These are phyloP conservation scores for Chlorella variabilis DNA, from an alignment of 163 green algal genomes.

Conservation along the genomic window DNA sequence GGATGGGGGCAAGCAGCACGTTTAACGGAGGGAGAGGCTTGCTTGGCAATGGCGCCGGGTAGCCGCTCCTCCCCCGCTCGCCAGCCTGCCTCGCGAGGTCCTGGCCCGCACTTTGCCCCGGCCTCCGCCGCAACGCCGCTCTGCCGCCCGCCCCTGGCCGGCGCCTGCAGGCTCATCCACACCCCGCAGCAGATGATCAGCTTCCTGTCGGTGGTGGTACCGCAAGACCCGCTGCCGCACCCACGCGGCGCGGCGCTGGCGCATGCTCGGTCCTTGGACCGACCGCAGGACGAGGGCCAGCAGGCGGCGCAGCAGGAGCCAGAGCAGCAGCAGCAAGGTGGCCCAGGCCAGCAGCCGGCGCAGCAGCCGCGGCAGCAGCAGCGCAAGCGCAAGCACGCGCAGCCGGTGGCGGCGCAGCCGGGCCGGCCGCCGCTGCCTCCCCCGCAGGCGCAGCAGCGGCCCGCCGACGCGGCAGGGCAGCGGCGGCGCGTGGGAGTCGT, in stretches of 20 bases:
- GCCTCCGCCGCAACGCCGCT: background rate
- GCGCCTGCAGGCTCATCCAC: background rate
- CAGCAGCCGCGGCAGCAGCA: background rate
- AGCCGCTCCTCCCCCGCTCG: too few species aligned
- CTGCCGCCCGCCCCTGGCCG: too few species aligned
- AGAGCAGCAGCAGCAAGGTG: constrained; percentile 1
- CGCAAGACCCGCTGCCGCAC: constrained; percentile 11
- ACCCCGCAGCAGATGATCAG: background rate
- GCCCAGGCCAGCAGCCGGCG: background rate
- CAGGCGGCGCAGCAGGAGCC: too few species aligned
- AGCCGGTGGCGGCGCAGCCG: background rate
- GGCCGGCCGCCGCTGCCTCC: background rate
- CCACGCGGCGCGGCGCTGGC: background rate
- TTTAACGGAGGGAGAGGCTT: too few species aligned
- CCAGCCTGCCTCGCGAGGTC: too few species aligned
- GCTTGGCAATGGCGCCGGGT: too few species aligned
- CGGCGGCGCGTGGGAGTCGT: background rate
- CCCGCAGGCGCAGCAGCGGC: background rate
- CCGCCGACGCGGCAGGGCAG: background rate
- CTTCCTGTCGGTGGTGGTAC: background rate
- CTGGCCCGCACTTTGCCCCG: too few species aligned
- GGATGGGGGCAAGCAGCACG: too few species aligned
- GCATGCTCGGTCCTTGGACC: background rate
- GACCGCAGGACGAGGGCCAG: too few species aligned
- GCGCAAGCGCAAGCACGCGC: constrained; percentile 2